Evolutionary conservation across 495 filamentous ascomycete genomes (phyloP).

Genomic region (Clohesyomyces aquaticus): DNA sequence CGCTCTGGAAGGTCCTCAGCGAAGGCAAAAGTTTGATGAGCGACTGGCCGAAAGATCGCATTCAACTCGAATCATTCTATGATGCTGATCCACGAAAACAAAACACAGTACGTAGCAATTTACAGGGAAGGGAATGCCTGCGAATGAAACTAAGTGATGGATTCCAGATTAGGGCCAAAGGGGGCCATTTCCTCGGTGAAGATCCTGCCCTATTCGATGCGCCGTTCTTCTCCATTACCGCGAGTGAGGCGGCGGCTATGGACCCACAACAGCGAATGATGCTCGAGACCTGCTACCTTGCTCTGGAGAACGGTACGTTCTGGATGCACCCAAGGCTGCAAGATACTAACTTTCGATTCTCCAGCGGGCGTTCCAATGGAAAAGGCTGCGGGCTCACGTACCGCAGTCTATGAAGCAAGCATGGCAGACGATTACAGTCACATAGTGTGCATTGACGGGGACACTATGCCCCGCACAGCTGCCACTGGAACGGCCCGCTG

Average conservation of each 20-base stretch:
- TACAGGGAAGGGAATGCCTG: background rate
- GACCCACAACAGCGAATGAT: constrained; percentile 31
- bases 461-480: background rate
- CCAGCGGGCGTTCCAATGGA: constrained; percentile 25
- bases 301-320: constrained; percentile 27
- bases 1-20: background rate
- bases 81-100: background rate
- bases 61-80: constrained; percentile 2
- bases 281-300: constrained; percentile 22
- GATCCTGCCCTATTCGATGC: constrained; percentile 30
- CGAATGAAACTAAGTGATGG: background rate
- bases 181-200: constrained; percentile 17
- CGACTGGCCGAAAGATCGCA: background rate
- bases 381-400: constrained; percentile 3
- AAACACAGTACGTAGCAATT: constrained; percentile 1
- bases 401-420: constrained; percentile 8
- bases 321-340: background rate
- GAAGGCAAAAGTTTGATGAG: background rate
- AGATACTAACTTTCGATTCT: background rate
- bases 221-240: constrained; percentile 33
- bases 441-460: background rate
- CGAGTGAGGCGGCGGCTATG: constrained; percentile 29
- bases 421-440: background rate
- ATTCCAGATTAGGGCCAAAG: background rate
- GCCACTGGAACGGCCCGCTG: background rate